Evolutionary conservation across 495 filamentous ascomycete genomes (phyloP).

Genomic region (Talaromyces wortmannii): DNA sequence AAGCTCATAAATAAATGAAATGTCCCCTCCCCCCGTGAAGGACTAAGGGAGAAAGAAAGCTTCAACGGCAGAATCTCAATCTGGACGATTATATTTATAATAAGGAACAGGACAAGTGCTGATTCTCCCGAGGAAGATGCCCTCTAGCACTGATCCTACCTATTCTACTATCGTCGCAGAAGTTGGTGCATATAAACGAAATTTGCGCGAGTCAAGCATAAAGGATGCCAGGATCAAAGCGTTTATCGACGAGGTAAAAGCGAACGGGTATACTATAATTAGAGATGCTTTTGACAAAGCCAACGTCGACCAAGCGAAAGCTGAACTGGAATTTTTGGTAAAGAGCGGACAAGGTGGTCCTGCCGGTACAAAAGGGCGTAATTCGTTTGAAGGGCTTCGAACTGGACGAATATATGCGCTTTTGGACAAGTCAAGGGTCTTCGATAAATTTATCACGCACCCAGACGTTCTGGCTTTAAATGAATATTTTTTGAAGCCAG

Average conservation of each 20-base stretch:
- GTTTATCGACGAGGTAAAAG: neutral
- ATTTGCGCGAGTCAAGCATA: neutral
- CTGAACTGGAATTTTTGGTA: neutral
- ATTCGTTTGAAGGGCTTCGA: neutral
- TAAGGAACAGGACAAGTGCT: too few relatives aligned
- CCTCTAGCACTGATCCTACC: neutral
- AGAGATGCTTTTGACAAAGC: neutral
- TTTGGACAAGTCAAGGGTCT: constrained; percentile 1
- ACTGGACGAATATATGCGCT: constrained; percentile 2
- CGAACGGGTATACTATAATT: neutral
- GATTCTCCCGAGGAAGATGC: neutral
- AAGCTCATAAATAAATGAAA: too few relatives aligned
- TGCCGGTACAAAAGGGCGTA: neutral
- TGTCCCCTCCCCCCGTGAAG: too few relatives aligned
- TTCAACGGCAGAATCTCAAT: too few relatives aligned
- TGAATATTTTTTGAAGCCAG: constrained; percentile 1
- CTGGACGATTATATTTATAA: too few relatives aligned
- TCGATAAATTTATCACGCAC: constrained; percentile 1
- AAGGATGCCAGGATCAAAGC: neutral
- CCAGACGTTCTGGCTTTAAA: constrained; percentile 1
- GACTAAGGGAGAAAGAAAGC: too few relatives aligned
- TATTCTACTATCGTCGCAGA: neutral
- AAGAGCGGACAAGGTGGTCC: neutral
- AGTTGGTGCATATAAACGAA: neutral
- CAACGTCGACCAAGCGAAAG: neutral